Evolutionary conservation across 805 yeast species (phyloP).

Genomic region (Yamadazyma akitaensis): DNA sequence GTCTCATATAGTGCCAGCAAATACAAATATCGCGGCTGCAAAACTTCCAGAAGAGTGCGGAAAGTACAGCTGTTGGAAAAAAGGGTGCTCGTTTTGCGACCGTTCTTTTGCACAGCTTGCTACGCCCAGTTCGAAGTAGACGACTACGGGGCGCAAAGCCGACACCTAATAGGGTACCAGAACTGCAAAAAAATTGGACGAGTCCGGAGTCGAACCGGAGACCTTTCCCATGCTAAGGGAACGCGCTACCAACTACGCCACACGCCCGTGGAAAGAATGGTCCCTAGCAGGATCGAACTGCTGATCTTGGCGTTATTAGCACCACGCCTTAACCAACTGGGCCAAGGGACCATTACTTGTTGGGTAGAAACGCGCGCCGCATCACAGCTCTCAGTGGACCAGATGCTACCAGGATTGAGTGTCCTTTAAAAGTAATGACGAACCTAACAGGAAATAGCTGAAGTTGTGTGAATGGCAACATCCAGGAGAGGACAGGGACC

Average conservation of each 20-base stretch:
- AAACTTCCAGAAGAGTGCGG: constrained; percentile 1
- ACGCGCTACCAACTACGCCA: constrained; percentile 52
- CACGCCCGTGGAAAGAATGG: constrained; percentile 47
- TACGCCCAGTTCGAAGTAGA: too few relatives aligned
- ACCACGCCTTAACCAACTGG: constrained; percentile 54
- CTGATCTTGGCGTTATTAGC: constrained; percentile 65
- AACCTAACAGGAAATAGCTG: too few relatives aligned
- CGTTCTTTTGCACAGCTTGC: not conserved
- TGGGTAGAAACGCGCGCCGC: not conserved
- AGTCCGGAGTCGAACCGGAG: constrained; percentile 46
- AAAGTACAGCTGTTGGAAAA: not conserved
- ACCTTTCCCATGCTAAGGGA: constrained; percentile 50
- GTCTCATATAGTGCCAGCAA: constrained; percentile 2
- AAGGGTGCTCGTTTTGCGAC: not conserved
- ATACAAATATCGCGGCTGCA: constrained; percentile 1
- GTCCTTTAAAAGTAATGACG: too few relatives aligned
- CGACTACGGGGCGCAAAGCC: too few relatives aligned
- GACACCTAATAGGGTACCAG: too few relatives aligned
- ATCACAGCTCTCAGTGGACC: too few relatives aligned
- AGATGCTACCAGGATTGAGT: not conserved
- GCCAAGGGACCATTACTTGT: constrained; percentile 49
- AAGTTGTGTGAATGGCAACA: too few relatives aligned
- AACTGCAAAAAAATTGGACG: constrained; percentile 29
- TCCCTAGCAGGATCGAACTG: constrained; percentile 89
- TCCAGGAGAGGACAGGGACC: too few relatives aligned